Evolutionary conservation across 768 basidiomycete species (phyloP), one percentile per base, ranked within the genome.

Genomic region (Boletus tylopilopsis): DNA sequence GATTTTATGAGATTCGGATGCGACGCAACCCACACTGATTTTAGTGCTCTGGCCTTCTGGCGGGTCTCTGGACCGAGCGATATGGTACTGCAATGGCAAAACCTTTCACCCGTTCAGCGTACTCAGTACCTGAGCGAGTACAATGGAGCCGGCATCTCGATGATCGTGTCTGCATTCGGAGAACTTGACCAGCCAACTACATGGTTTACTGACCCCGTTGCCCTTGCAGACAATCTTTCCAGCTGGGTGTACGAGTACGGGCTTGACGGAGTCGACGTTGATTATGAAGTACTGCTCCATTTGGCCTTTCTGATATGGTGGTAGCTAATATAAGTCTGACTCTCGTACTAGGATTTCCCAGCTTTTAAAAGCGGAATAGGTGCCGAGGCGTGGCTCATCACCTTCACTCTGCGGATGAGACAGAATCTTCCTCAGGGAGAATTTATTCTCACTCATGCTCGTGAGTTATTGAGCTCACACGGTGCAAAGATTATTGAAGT

Each of bases 161-260:
- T 83, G 22, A 73, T 82, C 52, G 81, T 82, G 4, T 78, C 78
- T 43, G 71, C 71, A 10, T 81, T 82, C 54, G 77, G 77, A 11
- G 68, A 75, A 9, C 52, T 54, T 0, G 63, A 63, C 25, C 54
- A 62, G 6, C 77, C 77, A 6, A 78, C 76, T 7, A 60, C 72
- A 3, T 56, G 62, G n/a, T 71, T 71, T 15, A 56, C 51, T 2
- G 67, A 77, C 50, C 69, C 78, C 2, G 57, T 66, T 18, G 48
- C 43, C 11, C 63, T 66, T 7, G 78, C 78, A 0, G 64, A 72
- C 47, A 66, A 67, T n/a, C 58, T 79, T 47, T 76, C 75, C 5
- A 61, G 66, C 9, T 78, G 69, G 68, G 75, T 79, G 37, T 68
- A 64, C 30, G 38, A 74, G 49, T 79, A 76, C 49, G 63, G 63